Percentiles rank a stretch among this genome's conserved stretches.
Conservation (phyloP, 306 rosid genomes). For the Albizia julibrissin region DNA sequence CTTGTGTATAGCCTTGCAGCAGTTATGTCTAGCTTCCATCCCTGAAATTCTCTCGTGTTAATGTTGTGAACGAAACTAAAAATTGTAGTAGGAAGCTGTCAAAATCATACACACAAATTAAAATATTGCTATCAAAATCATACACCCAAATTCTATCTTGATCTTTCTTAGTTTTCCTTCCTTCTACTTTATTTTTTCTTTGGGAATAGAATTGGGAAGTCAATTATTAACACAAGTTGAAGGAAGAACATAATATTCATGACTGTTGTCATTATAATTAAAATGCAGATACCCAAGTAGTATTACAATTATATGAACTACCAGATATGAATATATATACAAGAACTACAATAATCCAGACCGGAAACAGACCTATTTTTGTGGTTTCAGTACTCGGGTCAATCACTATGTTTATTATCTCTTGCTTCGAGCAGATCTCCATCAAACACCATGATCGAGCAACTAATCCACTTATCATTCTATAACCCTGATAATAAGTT, state of each 20-base stretch:
- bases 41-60: constrained; percentile 46
- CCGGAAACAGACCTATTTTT: constrained; percentile 65
- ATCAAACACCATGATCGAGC: constrained; percentile 84
- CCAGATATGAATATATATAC: neutral
- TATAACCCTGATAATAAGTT: constrained; percentile 64
- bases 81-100: constrained; percentile 14
- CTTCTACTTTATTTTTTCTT: neutral
- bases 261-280: neutral
- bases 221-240: neutral
- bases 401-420: constrained; percentile 65
- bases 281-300: neutral
- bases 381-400: constrained; percentile 65
- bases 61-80: neutral
- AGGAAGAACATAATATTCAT: neutral
- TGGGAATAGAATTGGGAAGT: neutral
- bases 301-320: neutral
- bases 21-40: constrained; percentile 85
- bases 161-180: neutral
- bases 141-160: neutral
- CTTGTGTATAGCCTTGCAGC: constrained; percentile 70
- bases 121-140: no score
- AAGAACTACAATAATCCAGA: constrained; percentile 4
- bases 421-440: constrained; percentile 85
- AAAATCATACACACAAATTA: neutral
- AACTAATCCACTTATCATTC: constrained; percentile 78